Percentiles rank a stretch among this genome's conserved stretches.
Evolutionary conservation across 176 grass and related monocot species (phyloP).

Genomic region (Poa pratensis): DNA sequence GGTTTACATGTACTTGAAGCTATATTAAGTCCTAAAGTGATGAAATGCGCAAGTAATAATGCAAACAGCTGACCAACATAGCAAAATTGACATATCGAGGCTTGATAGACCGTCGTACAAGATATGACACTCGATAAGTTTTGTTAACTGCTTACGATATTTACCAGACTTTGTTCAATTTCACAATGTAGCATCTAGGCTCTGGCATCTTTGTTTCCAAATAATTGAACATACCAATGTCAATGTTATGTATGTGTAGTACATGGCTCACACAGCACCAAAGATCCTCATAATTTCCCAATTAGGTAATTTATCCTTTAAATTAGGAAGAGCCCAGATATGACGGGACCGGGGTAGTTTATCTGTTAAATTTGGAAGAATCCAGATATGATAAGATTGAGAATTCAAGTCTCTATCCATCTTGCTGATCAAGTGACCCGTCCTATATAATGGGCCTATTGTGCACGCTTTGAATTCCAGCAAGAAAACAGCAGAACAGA

Average conservation of each 20-base stretch:
- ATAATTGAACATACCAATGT: not conserved
- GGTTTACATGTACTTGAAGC: not conserved
- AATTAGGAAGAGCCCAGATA: not conserved
- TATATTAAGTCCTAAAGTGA: not conserved
- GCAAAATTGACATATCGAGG: slow-evolving; percentile 2
- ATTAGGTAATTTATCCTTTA: not conserved
- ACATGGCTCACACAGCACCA: not conserved
- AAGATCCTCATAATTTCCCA: slow-evolving; percentile 9
- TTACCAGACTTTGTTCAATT: not conserved
- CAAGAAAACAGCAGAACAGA: not conserved
- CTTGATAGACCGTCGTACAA: not conserved
- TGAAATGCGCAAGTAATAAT: not conserved
- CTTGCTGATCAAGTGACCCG: not conserved
- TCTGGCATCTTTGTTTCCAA: slow-evolving; percentile 3
- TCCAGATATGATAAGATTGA: not conserved
- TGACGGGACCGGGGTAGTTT: not conserved
- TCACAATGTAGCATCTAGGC: not conserved
- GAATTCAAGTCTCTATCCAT: not conserved
- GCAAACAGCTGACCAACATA: not conserved
- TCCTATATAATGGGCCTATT: not conserved
- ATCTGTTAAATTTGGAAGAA: not conserved
- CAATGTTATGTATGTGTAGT: slow-evolving; percentile 2
- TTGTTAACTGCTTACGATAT: not conserved
- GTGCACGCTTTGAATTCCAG: not conserved
- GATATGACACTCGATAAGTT: not conserved